Evolutionary conservation across 495 filamentous ascomycete genomes (phyloP).

Genomic region (Xylaria castorea): DNA sequence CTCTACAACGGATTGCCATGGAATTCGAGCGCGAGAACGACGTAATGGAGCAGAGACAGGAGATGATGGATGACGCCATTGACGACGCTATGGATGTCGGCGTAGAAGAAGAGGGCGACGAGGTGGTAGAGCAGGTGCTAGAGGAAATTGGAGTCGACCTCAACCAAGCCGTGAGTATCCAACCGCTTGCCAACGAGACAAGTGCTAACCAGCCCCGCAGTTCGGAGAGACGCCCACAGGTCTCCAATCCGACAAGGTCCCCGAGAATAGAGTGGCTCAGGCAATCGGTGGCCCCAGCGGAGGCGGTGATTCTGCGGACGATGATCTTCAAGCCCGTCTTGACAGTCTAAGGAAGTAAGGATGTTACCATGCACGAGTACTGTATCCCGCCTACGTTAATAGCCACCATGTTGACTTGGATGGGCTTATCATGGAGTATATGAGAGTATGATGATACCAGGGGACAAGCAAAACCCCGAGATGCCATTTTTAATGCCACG

Average conservation of each 20-base stretch:
- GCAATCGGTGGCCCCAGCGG: constrained; percentile 67
- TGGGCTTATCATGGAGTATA: constrained; percentile 4
- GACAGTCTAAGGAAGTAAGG: constrained; percentile 72
- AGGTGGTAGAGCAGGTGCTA: constrained; percentile 93
- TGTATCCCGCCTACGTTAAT: not conserved
- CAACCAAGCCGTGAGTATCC: constrained; percentile 74
- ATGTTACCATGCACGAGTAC: not conserved
- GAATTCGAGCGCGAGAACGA: constrained; percentile 99
- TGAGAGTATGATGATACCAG: not conserved
- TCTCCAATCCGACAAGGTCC: constrained; percentile 63
- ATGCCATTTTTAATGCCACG: constrained; percentile 15
- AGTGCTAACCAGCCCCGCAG: constrained; percentile 49
- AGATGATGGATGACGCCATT: constrained; percentile 99
- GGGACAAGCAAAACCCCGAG: not conserved
- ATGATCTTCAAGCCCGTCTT: constrained; percentile 82
- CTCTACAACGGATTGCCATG: constrained; percentile 95
- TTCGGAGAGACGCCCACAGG: constrained; percentile 81
- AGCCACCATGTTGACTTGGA: not conserved
- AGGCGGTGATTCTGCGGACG: constrained; percentile 67
- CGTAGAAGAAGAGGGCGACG: constrained; percentile 88
- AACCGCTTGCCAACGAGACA: not conserved
- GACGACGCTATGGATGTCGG: constrained; percentile 96
- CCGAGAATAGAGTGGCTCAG: constrained; percentile 74
- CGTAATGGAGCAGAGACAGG: constrained; percentile 97
- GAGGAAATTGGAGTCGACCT: constrained; percentile 97